Conservation (phyloP, 2,329 filamentous ascomycete genomes). For the Parastagonospora avenae region DNA sequence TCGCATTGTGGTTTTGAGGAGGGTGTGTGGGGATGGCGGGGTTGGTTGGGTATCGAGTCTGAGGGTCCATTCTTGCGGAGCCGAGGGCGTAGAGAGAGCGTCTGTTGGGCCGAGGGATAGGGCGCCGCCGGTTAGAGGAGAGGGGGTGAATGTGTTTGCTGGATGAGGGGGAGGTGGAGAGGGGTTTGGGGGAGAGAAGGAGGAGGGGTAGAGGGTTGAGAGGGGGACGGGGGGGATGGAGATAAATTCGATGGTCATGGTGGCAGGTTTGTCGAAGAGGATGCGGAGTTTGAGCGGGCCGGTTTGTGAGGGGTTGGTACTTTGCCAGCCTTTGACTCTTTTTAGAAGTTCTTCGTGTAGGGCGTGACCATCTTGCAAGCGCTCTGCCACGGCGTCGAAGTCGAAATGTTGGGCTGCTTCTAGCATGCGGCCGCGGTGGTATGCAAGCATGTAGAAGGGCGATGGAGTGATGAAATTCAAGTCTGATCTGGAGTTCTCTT, state of each 20-base stretch:
- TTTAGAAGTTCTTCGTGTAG: slow-evolving; percentile 39
- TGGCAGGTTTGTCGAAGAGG: slow-evolving; percentile 52
- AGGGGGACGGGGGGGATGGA: slow-evolving; percentile 51
- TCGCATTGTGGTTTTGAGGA: slow-evolving; percentile 83
- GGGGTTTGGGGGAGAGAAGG: slow-evolving; percentile 55
- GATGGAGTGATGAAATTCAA: slow-evolving; percentile 60
- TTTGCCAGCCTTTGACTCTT: slow-evolving; percentile 36
- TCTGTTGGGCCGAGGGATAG: slow-evolving; percentile 38
- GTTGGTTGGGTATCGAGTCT: slow-evolving; percentile 60
- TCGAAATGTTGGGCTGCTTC: slow-evolving; percentile 58
- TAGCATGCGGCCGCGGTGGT: slow-evolving; percentile 80
- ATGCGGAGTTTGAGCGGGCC: slow-evolving; percentile 56
- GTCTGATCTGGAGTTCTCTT: slow-evolving; percentile 52
- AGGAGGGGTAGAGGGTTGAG: slow-evolving; percentile 62
- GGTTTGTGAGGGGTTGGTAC: slow-evolving; percentile 22
- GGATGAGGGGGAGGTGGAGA: slow-evolving; percentile 20
- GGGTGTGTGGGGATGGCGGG: slow-evolving; percentile 68
- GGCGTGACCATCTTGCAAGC: slow-evolving; percentile 41
- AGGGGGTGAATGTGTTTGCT: slow-evolving; percentile 35
- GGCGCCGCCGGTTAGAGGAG: slow-evolving; percentile 43
- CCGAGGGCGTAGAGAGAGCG: slow-evolving; percentile 27
- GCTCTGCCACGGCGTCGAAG: slow-evolving; percentile 48
- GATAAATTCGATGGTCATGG: slow-evolving; percentile 46
- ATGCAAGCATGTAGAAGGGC: slow-evolving; percentile 78
- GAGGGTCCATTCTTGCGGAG: slow-evolving; percentile 52